phyloP scores from a whole-genome alignment of 1,284 basidiomycete genomes.

The Phellopilus nigrolimitatus region DNA sequence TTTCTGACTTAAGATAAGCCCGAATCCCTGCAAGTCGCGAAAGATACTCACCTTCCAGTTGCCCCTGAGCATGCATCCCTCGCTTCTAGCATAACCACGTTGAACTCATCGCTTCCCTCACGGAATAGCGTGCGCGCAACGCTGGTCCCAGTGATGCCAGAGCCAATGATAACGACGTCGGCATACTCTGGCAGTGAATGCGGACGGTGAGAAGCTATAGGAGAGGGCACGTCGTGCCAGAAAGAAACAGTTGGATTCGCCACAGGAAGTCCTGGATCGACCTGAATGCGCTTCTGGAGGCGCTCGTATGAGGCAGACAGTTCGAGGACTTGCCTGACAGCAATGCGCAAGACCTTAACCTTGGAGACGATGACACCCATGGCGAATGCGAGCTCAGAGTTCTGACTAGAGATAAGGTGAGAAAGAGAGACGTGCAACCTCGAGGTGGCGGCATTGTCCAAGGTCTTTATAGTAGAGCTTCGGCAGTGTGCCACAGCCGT shows the following conservation, averaged over 20 bases:
- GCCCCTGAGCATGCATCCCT: conserved; percentile 66
- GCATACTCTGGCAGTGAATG: conserved; percentile 42
- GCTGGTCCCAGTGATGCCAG: conserved; percentile 64
- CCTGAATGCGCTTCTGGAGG: conserved; percentile 27
- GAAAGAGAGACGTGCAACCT: too few relatives aligned
- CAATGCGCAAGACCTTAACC: conserved; percentile 20
- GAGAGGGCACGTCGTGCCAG: conserved; percentile 54
- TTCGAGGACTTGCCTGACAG: conserved; percentile 17
- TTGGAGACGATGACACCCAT: conserved; percentile 24
- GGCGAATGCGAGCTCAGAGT: conserved; percentile 1
- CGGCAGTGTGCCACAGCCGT: too few relatives aligned
- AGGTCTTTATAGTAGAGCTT: too few relatives aligned
- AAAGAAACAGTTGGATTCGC: conserved; percentile 48
- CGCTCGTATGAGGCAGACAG: conserved; percentile 21
- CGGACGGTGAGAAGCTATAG: conserved; percentile 39
- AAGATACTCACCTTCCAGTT: conserved; percentile 49
- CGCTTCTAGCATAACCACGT: conserved; percentile 63
- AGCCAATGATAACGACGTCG: conserved; percentile 61
- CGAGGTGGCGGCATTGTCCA: too few relatives aligned
- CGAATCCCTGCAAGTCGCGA: neutral
- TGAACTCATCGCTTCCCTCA: conserved; percentile 30
- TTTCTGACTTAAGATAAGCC: conserved; percentile 40
- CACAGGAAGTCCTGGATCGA: conserved; percentile 56
- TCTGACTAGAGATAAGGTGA: neutral
- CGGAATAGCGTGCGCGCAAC: conserved; percentile 50